Evolutionary conservation across 139 green algal species (phyloP).

Genomic region (Chlamydomonas applanata): DNA sequence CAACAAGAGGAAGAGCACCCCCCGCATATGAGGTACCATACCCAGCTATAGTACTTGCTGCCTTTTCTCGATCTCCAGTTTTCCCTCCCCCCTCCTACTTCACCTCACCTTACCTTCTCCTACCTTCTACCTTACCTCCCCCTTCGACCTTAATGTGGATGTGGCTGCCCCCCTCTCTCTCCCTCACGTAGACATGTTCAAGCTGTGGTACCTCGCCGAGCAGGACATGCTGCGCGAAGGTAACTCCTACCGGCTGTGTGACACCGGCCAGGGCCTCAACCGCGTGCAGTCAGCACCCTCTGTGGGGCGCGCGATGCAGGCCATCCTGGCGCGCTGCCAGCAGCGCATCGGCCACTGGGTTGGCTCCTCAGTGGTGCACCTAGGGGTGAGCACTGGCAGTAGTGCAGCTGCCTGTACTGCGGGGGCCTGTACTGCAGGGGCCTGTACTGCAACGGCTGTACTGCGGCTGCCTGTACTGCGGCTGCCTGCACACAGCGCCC

Average conservation of each 20-base stretch:
- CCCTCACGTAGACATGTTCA: slow-evolving; percentile 22
- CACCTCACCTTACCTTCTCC: too few species aligned
- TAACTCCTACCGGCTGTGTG: slow-evolving; percentile 81
- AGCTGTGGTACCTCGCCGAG: slow-evolving; percentile 36
- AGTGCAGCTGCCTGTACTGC: too few species aligned
- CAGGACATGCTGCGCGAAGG: slow-evolving; percentile 78
- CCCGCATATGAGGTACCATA: not conserved
- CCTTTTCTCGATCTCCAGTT: too few species aligned
- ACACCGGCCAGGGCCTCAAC: slow-evolving; percentile 96
- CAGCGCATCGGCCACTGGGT: slow-evolving; percentile 85
- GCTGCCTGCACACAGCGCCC: too few species aligned
- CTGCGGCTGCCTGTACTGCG: too few species aligned
- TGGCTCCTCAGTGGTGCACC: slow-evolving; percentile 86
- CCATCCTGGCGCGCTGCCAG: slow-evolving; percentile 77
- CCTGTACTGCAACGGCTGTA: too few species aligned
- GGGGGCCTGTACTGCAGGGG: too few species aligned
- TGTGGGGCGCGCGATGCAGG: slow-evolving; percentile 67
- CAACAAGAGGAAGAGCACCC: slow-evolving; percentile 5
- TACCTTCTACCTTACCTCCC: too few species aligned
- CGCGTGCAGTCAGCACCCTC: slow-evolving; percentile 81
- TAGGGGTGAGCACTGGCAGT: slow-evolving; percentile 46
- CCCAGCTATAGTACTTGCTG: too few species aligned
- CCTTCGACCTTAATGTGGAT: too few species aligned
- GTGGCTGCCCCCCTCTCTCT: too few species aligned
- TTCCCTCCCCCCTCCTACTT: too few species aligned